Base-by-base conservation (phyloP, 257 asterid species). In the Rehmannia glutinosa region DNA sequence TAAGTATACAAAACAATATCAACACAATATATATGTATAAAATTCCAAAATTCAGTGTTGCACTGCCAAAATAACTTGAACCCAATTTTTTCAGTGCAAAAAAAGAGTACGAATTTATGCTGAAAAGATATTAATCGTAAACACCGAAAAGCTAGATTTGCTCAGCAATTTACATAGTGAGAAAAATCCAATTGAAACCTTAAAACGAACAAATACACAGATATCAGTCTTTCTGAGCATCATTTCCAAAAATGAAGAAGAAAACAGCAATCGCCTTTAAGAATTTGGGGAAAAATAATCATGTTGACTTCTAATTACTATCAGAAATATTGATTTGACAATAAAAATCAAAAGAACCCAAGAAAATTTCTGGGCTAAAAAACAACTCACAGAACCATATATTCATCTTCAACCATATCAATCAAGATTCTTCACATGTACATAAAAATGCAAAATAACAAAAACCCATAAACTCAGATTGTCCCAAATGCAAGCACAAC, bases 251-350 rank as follows among this genome's bases (percentile, higher is more conserved):
- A 53, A 23, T 9, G 17, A 33, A 13, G 1, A 23, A 45, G 42
- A n/a, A 13, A 4, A n/a, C n/a, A n/a, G n/a, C n/a, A n/a, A n/a
- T n/a, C n/a, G n/a, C n/a, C n/a, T n/a, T n/a, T n/a, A n/a, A n/a
- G n/a, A n/a, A n/a, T n/a, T n/a, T n/a, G n/a, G n/a, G n/a, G n/a
- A 28, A 17, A 54, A 23, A 74, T 33, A 36, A 42, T 63, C 47
- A 76, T 65, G 46, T 69, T 54, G 69, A 66, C 77, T 73, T 50
- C 39, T 9, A 68, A 50, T 59, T 50, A 69, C 73, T 53, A 36
- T 46, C 58, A n/a, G n/a, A n/a, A n/a, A n/a, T n/a, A n/a, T n/a
- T n/a, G n/a, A n/a, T n/a, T n/a, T n/a, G n/a, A n/a, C n/a, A n/a
- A n/a, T n/a, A n/a, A n/a, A n/a, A 41, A 49, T 17, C 20, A 45